Evolutionary conservation across 169 alveolate genomes (phyloP), one percentile per base, ranked within the genome.

Genomic region (Eimeria acervulina): DNA sequence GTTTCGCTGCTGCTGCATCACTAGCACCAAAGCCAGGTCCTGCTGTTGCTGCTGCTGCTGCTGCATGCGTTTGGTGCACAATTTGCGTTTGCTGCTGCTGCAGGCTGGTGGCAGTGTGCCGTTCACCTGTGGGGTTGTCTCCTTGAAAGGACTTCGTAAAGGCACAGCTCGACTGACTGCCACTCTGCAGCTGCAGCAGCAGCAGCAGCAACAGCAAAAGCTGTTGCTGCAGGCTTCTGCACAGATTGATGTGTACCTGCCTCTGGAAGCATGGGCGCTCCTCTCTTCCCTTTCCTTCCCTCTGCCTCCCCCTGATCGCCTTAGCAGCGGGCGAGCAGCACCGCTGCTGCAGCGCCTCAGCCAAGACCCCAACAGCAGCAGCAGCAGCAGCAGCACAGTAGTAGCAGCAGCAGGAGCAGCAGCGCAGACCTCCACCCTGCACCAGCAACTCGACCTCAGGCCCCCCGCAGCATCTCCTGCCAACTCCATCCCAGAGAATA

Each of bases 281-380:
- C 55, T 83, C 51, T 47, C 74, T 26, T 83, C 91, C 36, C 74
- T 44, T 19, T 61, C 74, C 52, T 52, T 83, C 38, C 91, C 91
- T 13, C 74, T 83, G 76, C 91, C 91, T 1, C 76, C 70, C 7
- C 91, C 91, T 13, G 70, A 28, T 31, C 72, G 91, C 28, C 91
- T 83, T 63, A 83, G 51, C 51, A 83, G 76, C 26, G 38, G 52
- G 12, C 70, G 91, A 19, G 28, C 23, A 31, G 91, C 91, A 2
- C 74, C 91, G 44, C 47, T 83, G 91, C 91, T 83, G 94, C 94
- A 87, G 94, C 94, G 83, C 23, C 83, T 95, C 61, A 31, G 47
- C 2, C 40, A 63, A 19, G 94, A 87, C 59, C 61, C 83, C 78
- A 87, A 42, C 94, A 87, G 94, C 94, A 89, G 36, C 87, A 61